Conservation (phyloP, 192 early-diverging fungal species). For the Dissophora globulifera region DNA sequence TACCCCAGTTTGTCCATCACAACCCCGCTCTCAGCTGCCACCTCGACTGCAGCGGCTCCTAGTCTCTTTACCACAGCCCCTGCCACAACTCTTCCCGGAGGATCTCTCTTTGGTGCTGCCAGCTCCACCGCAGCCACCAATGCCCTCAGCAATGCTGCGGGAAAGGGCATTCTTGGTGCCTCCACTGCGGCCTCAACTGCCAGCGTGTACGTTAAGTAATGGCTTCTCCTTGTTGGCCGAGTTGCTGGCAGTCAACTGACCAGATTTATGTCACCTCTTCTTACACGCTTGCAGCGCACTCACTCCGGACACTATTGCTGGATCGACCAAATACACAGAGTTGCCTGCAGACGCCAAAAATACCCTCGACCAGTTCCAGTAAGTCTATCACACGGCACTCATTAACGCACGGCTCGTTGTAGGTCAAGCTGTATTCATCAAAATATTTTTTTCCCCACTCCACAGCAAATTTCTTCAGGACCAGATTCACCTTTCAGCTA, state of each 20-base stretch:
- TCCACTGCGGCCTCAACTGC: conserved; percentile 16
- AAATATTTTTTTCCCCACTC: neutral
- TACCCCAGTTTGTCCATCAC: neutral
- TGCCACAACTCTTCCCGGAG: conserved; percentile 8
- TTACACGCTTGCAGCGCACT: conserved; percentile 15
- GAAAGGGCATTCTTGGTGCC: conserved; percentile 9
- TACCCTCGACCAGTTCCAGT: conserved; percentile 51
- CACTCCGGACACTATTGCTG: conserved; percentile 48
- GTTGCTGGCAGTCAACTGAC: neutral
- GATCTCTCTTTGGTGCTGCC: conserved; percentile 19
- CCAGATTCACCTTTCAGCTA: conserved; percentile 45
- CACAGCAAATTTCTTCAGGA: conserved; percentile 32
- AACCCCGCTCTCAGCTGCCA: neutral
- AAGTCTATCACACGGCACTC: neutral
- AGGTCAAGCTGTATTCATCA: neutral
- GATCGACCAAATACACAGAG: conserved; percentile 52
- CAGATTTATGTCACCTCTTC: neutral
- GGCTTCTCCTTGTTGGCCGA: neutral
- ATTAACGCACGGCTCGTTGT: neutral
- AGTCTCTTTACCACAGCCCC: conserved; percentile 27
- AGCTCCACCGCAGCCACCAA: conserved; percentile 26
- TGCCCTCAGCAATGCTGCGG: conserved; percentile 21
- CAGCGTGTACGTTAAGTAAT: neutral
- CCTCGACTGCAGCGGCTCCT: conserved; percentile 9
- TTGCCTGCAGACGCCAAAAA: conserved; percentile 48